phyloP scores from a whole-genome alignment of 768 basidiomycete species.

The Wakefieldia striispora region DNA sequence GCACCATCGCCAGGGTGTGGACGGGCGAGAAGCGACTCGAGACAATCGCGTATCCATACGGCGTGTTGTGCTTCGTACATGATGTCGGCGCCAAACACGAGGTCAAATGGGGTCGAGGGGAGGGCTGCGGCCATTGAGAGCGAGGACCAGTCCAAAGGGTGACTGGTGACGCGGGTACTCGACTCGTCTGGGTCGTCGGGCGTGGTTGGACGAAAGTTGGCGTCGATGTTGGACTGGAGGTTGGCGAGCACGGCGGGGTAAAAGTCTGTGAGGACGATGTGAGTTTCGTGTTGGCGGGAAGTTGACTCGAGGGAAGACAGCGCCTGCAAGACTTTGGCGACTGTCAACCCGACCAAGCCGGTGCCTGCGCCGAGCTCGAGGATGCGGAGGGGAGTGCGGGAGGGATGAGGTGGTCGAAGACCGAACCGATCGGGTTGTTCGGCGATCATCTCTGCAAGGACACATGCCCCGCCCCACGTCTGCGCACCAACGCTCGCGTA shows the following conservation, averaged over 20 bases:
- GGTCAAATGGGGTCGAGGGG: conserved; percentile 41
- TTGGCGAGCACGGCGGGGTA: conserved; percentile 49
- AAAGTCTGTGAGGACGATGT: conserved; percentile 48
- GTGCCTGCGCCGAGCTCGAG: conserved; percentile 61
- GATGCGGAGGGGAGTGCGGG: conserved; percentile 30
- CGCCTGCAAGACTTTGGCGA: conserved; percentile 32
- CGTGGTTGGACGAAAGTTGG: conserved; percentile 30
- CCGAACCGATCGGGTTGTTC: conserved; percentile 54
- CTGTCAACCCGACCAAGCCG: conserved; percentile 47
- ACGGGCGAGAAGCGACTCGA: conserved; percentile 36
- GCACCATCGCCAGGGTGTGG: conserved; percentile 6
- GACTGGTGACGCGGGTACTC: conserved; percentile 22
- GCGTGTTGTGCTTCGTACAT: conserved; percentile 52
- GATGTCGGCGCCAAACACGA: conserved; percentile 54
- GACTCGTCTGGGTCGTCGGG: not conserved
- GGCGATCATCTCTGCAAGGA: conserved; percentile 72
- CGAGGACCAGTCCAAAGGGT: conserved; percentile 41
- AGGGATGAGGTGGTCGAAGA: conserved; percentile 16
- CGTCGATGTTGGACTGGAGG: conserved; percentile 40
- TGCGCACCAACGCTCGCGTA: conserved; percentile 77
- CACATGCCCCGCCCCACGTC: conserved; percentile 86
- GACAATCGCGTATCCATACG: conserved; percentile 43
- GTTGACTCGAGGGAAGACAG: not conserved
- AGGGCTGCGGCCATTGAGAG: conserved; percentile 7
- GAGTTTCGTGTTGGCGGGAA: not conserved